These are phyloP conservation scores for Penicillium italicum DNA, from an alignment of 2,329 filamentous ascomycete species.

Conservation along the genomic window DNA sequence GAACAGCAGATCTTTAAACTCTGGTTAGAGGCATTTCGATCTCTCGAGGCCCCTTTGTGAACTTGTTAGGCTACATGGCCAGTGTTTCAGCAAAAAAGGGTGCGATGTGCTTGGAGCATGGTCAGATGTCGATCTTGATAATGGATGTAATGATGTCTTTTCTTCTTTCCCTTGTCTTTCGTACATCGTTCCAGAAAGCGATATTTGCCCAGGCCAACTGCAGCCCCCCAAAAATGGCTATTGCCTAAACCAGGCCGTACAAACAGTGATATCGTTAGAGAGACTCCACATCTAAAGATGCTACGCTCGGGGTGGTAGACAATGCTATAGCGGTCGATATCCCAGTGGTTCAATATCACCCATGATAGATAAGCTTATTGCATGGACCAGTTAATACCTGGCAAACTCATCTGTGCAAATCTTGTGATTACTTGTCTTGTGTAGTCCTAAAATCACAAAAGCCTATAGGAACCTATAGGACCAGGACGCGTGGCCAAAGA, in stretches of 20 bases:
- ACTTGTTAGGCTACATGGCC: background rate
- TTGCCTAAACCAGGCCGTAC: background rate
- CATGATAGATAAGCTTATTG: background rate
- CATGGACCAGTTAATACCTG: background rate
- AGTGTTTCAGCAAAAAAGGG: conserved; percentile 10
- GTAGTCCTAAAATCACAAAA: background rate
- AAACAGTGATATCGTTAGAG: background rate
- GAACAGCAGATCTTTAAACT: background rate
- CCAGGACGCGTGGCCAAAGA: background rate
- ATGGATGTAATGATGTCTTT: conserved; percentile 31
- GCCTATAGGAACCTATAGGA: background rate
- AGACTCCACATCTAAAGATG: background rate
- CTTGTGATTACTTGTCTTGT: background rate
- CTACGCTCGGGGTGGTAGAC: background rate
- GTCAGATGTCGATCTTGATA: conserved; percentile 26
- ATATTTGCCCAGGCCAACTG: background rate
- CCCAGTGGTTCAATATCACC: background rate
- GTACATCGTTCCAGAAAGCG: background rate
- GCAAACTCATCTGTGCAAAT: background rate
- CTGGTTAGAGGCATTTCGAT: background rate
- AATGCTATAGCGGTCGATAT: background rate
- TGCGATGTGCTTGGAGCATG: conserved; percentile 15
- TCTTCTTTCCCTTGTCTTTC: background rate
- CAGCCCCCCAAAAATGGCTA: background rate
- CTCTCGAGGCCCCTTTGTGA: background rate